Evolutionary conservation across 2,329 filamentous ascomycete genomes (phyloP).

Genomic region (Aspergillus niger): DNA sequence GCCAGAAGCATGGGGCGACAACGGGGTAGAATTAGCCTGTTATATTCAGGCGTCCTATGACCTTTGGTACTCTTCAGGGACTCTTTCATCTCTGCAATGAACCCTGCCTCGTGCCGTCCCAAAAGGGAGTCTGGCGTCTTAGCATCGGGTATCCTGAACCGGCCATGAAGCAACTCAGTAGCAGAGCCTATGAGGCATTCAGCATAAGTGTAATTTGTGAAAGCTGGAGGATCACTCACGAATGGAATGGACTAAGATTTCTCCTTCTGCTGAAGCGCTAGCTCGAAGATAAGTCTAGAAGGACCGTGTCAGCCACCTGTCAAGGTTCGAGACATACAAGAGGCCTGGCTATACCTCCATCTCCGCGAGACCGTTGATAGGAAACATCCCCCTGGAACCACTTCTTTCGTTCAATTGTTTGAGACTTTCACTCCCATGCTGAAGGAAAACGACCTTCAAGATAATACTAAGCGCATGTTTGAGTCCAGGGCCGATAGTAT

Average conservation of each 20-base stretch:
- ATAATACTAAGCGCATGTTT: slow-evolving; percentile 12
- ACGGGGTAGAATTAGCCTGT: slow-evolving; percentile 19
- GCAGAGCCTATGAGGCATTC: slow-evolving; percentile 21
- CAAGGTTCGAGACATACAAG: not conserved
- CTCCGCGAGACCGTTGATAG: slow-evolving; percentile 18
- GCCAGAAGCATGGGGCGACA: slow-evolving; percentile 22
- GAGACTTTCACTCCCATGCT: slow-evolving; percentile 13
- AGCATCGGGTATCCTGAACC: slow-evolving; percentile 23
- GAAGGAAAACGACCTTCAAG: slow-evolving; percentile 17
- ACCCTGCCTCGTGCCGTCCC: slow-evolving; percentile 20
- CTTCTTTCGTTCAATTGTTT: slow-evolving; percentile 13
- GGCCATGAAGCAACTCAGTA: slow-evolving; percentile 25
- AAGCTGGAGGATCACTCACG: slow-evolving; percentile 16
- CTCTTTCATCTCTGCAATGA: slow-evolving; percentile 15
- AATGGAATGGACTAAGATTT: slow-evolving; percentile 21
- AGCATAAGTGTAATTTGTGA: not conserved
- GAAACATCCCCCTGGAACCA: slow-evolving; percentile 19
- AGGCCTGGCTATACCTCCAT: slow-evolving; percentile 7
- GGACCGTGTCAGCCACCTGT: not conserved
- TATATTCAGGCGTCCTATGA: slow-evolving; percentile 21
- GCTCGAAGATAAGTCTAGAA: slow-evolving; percentile 10
- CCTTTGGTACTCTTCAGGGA: not conserved
- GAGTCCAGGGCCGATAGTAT: not conserved
- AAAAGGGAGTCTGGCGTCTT: slow-evolving; percentile 15
- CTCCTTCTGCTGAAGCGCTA: slow-evolving; percentile 21